Base-by-base conservation (phyloP, 768 basidiomycete genomes). In the Lepiota brunneoincarnata region DNA sequence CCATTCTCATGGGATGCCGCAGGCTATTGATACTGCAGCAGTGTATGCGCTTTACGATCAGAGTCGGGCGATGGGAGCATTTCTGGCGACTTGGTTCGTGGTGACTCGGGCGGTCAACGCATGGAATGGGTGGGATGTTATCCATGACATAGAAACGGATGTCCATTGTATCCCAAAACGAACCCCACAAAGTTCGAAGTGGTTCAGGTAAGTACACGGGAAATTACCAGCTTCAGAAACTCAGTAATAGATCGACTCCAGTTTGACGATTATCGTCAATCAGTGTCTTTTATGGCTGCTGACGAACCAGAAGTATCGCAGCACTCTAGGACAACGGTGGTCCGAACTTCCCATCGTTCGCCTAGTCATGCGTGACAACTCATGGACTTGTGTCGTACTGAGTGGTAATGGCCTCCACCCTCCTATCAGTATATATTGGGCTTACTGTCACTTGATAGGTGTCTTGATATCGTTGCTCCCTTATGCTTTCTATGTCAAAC, bases 41-140 rank as follows among this genome's bases (percentile, higher is more conserved):
- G 48, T 49, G 6, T 49, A 37, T 34, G 48, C 48, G 18, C 48
- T 49, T 6, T 49, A 49, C 21, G 48, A 38, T 9, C 48, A 17
- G 14, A 23, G 14, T 5, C 48, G n/a, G 18, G 20, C 39, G 9
- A 14, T 49, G 15, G 49, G 49, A n/a, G 15, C 26, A 15, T 18
- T 49, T 26, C 26, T 49, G 14, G 31, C 11, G 10, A 1, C 39
- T n/a, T 49, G 49, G 38, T 49, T 49, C 23, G 17, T 36, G 5
- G 38, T 20, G 6, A 24, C 49, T 18, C 23, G 49, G 11, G 37
- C 20, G 11, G 15, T 49, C 21, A 49, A 49, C 21, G 4, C 40
- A 9, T 49, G 49, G 49, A 49, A 40, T 28, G 49, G 49, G 34
- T 9, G n/a, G 18, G 20, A 41, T 24, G 49, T 23, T 6, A 10